Conservation (phyloP, 331 rosid genomes). For the Malus hybrid region DNA sequence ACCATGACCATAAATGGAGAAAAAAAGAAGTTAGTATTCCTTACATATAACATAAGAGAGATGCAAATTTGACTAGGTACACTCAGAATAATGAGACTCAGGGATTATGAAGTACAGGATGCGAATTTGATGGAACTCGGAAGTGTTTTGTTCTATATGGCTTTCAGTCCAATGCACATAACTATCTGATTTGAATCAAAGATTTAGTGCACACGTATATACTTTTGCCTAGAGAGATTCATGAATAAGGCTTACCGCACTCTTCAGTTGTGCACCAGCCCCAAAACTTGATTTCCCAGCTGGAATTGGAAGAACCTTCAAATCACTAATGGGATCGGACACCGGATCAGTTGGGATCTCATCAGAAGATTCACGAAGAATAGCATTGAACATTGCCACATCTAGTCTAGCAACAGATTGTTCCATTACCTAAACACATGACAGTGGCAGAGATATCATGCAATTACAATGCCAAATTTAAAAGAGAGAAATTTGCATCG, state of each 20-base stretch:
- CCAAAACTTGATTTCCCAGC: constrained; percentile 85
- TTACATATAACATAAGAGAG: neutral
- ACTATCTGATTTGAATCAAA: neutral
- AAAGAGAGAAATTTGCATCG: neutral
- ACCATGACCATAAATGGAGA: constrained; percentile 14
- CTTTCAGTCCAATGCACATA: neutral
- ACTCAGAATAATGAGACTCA: too few relatives aligned
- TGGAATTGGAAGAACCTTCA: constrained; percentile 74
- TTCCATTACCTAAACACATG: constrained; percentile 69
- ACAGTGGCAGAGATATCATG: neutral
- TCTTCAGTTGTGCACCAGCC: constrained; percentile 90
- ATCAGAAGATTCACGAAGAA: constrained; percentile 88
- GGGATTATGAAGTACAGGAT: too few relatives aligned
- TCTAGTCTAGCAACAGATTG: constrained; percentile 96
- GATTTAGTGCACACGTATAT: neutral
- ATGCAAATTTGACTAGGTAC: neutral
- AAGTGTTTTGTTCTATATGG: neutral
- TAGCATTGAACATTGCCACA: constrained; percentile 96
- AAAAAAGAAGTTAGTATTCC: neutral
- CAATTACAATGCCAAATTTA: constrained; percentile 9
- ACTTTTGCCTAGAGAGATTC: neutral
- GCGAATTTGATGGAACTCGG: too few relatives aligned
- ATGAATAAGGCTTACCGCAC: constrained; percentile 50
- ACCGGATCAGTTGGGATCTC: constrained; percentile 93
- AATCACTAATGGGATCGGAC: constrained; percentile 87